A percentile compares a stretch with the other conserved stretches of the same genome.
phyloP scores from a whole-genome alignment of 805 yeast genomes.

The Starmerella sp. region DNA sequence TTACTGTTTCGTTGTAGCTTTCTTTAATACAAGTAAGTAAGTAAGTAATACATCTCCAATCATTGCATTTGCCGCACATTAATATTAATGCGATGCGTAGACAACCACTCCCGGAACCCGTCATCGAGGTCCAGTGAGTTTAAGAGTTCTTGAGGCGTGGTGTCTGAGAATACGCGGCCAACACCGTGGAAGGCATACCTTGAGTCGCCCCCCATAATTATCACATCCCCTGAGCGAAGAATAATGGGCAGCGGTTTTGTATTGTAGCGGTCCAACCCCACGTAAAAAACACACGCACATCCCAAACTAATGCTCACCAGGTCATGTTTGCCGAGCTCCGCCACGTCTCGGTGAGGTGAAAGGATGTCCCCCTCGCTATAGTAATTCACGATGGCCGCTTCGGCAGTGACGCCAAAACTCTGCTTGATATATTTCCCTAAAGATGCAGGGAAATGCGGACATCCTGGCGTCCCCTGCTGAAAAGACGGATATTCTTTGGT shows the following conservation, averaged over 20 bases:
- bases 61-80: slow-evolving; percentile 35
- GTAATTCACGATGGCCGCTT: slow-evolving; percentile 36
- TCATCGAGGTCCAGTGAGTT: slow-evolving; percentile 3
- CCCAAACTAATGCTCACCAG: slow-evolving; percentile 33
- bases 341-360: slow-evolving; percentile 36
- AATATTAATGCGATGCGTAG: slow-evolving; percentile 30
- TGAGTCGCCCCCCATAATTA: slow-evolving; percentile 34
- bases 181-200: slow-evolving; percentile 36
- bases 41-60: background rate
- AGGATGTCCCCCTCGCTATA: slow-evolving; percentile 35
- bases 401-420: slow-evolving; percentile 26
- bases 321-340: slow-evolving; percentile 31
- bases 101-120: slow-evolving; percentile 28
- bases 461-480: slow-evolving; percentile 24
- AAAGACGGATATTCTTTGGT: slow-evolving; percentile 34
- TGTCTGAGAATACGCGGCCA: slow-evolving; percentile 29
- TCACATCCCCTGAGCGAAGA: slow-evolving; percentile 32
- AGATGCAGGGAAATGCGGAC: slow-evolving; percentile 27
- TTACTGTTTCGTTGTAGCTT: background rate
- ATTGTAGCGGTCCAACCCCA: slow-evolving; percentile 21
- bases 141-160: slow-evolving; percentile 28
- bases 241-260: slow-evolving; percentile 29
- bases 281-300: slow-evolving; percentile 33
- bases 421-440: slow-evolving; percentile 21
- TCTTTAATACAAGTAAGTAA: too few relatives aligned